These are phyloP conservation scores for Avena insularis DNA, from an alignment of 176 grass and related monocot genomes.

Conservation along the genomic window DNA sequence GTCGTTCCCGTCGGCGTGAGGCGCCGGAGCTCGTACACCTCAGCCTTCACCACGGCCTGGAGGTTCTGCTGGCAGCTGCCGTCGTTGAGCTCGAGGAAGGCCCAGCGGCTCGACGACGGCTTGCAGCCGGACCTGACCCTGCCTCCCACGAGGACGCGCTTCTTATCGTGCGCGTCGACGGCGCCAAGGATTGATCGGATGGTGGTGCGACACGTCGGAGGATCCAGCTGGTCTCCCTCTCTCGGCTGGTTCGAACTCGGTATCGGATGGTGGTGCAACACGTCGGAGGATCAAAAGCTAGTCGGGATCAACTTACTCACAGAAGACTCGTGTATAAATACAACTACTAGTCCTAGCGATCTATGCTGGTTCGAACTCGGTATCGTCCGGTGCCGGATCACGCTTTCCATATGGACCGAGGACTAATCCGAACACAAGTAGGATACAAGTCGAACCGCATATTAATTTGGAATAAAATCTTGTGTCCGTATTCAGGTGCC, in stretches of 20 bases:
- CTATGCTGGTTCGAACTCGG: too few relatives aligned
- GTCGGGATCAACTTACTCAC: background rate
- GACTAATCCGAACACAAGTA: too few relatives aligned
- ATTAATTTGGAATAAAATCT: too few relatives aligned
- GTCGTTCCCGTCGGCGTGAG: conserved; percentile 73
- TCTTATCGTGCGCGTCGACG: background rate
- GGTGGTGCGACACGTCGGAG: background rate
- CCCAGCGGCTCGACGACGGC: conserved; percentile 33
- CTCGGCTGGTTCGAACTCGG: too few relatives aligned
- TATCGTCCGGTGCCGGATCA: too few relatives aligned
- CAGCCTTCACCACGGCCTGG: conserved; percentile 70
- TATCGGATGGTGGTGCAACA: too few relatives aligned
- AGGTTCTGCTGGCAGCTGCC: conserved; percentile 74
- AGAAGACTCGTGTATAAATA: too few relatives aligned
- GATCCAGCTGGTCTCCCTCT: background rate
- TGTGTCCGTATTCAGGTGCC: too few relatives aligned
- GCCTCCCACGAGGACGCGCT: background rate
- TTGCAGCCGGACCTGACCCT: background rate
- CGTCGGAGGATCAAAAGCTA: background rate
- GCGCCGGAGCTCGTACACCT: conserved; percentile 53
- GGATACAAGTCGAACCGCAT: too few relatives aligned
- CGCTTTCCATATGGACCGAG: too few relatives aligned
- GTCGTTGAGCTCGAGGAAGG: conserved; percentile 87
- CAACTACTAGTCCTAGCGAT: too few relatives aligned
- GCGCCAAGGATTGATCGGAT: background rate